phyloP scores from a whole-genome alignment of 2,329 filamentous ascomycete species.

The Nigrospora osmanthi region DNA sequence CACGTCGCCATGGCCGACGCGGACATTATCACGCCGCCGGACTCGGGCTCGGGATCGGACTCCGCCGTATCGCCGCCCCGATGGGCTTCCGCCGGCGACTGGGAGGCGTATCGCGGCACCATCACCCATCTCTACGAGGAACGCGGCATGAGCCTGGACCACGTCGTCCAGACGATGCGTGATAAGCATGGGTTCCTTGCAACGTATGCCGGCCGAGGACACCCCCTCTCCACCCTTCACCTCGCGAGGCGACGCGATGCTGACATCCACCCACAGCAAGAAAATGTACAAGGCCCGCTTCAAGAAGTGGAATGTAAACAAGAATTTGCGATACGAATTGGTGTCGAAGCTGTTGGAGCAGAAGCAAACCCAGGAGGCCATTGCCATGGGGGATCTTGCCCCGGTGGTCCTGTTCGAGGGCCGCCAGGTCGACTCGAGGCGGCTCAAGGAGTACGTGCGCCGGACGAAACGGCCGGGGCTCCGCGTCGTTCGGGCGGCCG shows the following conservation, averaged over 20 bases:
- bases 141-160: neutral
- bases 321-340: neutral
- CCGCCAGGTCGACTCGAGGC: neutral
- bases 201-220: neutral
- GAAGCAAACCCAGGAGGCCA: neutral
- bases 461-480: slow-evolving; percentile 1
- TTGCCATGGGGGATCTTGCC: neutral
- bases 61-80: neutral
- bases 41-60: too few species aligned
- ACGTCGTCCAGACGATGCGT: neutral
- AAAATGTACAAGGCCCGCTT: slow-evolving; percentile 1
- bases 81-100: neutral
- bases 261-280: neutral
- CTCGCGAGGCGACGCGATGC: neutral
- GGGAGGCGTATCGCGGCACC: neutral
- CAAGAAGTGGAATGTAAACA: neutral
- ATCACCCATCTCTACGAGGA: slow-evolving; percentile 1
- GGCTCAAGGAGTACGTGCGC: neutral
- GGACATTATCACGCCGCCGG: too few species aligned
- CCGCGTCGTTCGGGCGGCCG: neutral
- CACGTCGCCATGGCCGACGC: too few species aligned
- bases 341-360: neutral
- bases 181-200: slow-evolving; percentile 1
- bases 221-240: too few species aligned
- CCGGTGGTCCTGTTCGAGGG: neutral